Percentiles rank a stretch among this genome's conserved stretches.
These are phyloP conservation scores for Pseudisothecium myosuroides DNA, from an alignment of 225 moss, liverwort and hornwort species.

Conservation along the genomic window DNA sequence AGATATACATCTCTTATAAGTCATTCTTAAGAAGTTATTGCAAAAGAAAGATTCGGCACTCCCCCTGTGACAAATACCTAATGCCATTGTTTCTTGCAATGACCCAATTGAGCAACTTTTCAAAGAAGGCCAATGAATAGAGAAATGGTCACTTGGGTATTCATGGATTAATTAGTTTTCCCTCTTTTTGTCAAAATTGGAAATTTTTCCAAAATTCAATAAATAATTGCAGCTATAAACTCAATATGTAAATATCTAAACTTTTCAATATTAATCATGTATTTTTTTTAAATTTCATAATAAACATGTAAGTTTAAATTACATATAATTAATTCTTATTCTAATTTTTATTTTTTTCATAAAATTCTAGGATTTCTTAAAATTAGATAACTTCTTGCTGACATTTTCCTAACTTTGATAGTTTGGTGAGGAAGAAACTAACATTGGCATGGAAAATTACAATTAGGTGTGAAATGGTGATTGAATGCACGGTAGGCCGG, in stretches of 20 bases:
- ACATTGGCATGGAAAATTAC: too few relatives aligned
- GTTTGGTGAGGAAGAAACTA: neutral
- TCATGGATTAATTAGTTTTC: neutral
- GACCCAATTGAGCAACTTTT: fast-evolving
- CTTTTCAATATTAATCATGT: neutral
- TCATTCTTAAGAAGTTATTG: too few relatives aligned
- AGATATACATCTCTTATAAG: too few relatives aligned
- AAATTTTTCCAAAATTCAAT: neutral
- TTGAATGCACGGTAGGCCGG: neutral
- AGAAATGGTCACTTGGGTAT: neutral
- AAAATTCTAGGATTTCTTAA: neutral
- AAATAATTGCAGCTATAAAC: neutral
- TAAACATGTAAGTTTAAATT: neutral
- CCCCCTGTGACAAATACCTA: too few relatives aligned
- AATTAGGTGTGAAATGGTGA: too few relatives aligned
- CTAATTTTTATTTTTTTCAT: neutral
- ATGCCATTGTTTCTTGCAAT: too few relatives aligned
- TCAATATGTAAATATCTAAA: neutral
- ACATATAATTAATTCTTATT: neutral
- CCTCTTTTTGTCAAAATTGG: fast-evolving
- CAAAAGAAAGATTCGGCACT: too few relatives aligned
- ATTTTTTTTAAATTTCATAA: neutral
- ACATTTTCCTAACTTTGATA: neutral
- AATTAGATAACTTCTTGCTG: neutral
- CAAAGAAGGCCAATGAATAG: neutral